Evolutionary conservation across 192 early-diverging fungal species (phyloP).

Genomic region (Coemansia sp.): DNA sequence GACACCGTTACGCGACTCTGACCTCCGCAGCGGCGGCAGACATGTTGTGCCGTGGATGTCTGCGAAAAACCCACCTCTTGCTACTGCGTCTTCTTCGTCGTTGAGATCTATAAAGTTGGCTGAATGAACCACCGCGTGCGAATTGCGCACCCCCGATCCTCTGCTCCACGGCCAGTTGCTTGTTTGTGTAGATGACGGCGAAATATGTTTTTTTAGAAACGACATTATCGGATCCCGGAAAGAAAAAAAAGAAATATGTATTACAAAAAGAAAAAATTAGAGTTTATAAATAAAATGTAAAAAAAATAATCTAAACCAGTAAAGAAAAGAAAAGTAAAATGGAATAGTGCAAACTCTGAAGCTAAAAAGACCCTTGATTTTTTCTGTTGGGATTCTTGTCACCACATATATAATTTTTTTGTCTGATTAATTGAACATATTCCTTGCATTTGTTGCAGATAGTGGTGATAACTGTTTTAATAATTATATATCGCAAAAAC

Average conservation of each 20-base stretch:
- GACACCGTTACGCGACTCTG: not conserved
- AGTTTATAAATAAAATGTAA: not conserved
- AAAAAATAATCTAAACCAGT: not conserved
- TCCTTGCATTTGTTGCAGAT: too few relatives aligned
- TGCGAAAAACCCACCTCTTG: not conserved
- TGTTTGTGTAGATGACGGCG: conserved; percentile 8
- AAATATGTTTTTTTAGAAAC: conserved; percentile 4
- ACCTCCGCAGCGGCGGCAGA: conserved; percentile 9
- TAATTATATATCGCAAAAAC: too few relatives aligned
- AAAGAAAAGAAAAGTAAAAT: not conserved
- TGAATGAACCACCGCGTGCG: conserved; percentile 1
- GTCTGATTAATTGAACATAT: too few relatives aligned
- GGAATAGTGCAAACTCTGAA: not conserved
- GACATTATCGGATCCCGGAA: not conserved
- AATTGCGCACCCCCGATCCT: conserved; percentile 1
- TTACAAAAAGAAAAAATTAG: not conserved
- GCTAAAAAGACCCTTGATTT: too few relatives aligned
- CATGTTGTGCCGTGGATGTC: conserved; percentile 6
- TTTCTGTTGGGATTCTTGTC: too few relatives aligned
- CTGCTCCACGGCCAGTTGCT: conserved; percentile 6
- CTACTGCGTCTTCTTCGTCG: conserved; percentile 5
- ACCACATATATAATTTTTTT: too few relatives aligned
- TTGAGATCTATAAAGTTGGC: conserved; percentile 42
- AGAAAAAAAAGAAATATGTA: not conserved
- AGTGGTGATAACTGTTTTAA: too few relatives aligned